Evolutionary conservation across 495 filamentous ascomycete genomes (phyloP), one percentile per base, ranked within the genome.

Genomic region (Daldinia bambusicola): DNA sequence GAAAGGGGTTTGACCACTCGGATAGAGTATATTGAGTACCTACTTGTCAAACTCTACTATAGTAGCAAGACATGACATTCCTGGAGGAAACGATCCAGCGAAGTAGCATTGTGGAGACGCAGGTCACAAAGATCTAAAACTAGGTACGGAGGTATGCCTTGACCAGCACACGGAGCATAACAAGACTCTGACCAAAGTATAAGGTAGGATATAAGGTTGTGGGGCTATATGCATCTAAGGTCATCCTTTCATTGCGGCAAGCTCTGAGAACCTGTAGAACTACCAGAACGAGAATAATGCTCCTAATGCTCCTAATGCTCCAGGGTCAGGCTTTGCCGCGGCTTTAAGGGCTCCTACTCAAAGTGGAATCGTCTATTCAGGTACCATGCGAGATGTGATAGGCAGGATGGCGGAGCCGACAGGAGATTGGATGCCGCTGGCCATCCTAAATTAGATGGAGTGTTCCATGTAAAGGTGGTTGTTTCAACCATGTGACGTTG

Each of bases 401-500:
- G 53, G 67, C 43, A 61, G 32, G 22, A 53, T 59, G 34, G 20
- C 18, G 31, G 41, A 53, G 10, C 41, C 55, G 58, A 8, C 6
- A 63, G 58, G 63, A 45, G 66, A 71, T 74, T 74, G 71, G 71
- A 66, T 55, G 61, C 43, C 55, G 60, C 14, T 60, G 55, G 67
- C 34, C 57, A 63, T 66, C 70, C 69, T 69, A 58, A 73, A 70
- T 67, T 71, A 63, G 67, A 62, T 65, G 61, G 63, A 43, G 62
- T 72, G 74, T 74, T 76, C 71, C 74, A 74, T 32, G 37, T 76
- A 72, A 30, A 67, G 58, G 55, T 67, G 62, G 71, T 48, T 67
- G 64, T 63, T 69, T 70, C 57, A 70, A 65, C 68, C 75, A 77
- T 75, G 74, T 77, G 75, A 74, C 74, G 74, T 69, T 62, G 62